phyloP scores from a whole-genome alignment of 176 grass and related monocot genomes.

The Carex kokanica region DNA sequence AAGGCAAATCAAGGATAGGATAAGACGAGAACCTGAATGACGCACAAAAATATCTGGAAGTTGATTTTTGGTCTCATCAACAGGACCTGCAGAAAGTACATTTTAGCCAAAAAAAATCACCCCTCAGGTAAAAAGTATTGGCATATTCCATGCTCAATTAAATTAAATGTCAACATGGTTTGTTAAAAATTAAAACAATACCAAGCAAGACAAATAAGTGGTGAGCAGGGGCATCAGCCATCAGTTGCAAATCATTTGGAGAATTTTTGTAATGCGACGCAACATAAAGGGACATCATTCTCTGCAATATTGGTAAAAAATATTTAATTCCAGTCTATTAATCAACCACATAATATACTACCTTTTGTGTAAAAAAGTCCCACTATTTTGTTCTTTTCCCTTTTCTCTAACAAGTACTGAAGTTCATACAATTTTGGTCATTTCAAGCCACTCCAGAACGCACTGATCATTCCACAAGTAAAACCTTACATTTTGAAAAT shows the following conservation, averaged over 20 bases:
- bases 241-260: slow-evolving; percentile 97
- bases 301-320: slow-evolving; percentile 51
- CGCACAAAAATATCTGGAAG: slow-evolving; percentile 98
- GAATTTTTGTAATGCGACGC: slow-evolving; percentile 99
- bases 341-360: neutral
- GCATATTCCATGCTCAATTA: neutral
- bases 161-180: neutral
- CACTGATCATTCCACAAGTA: neutral
- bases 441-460: neutral
- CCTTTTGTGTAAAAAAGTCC: neutral
- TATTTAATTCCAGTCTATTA: neutral
- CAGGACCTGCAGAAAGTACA: slow-evolving; percentile 52
- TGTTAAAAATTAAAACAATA: slow-evolving; percentile 35
- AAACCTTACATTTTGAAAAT: neutral
- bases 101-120: slow-evolving; percentile 8
- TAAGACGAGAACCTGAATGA: slow-evolving; percentile 60
- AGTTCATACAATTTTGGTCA: neutral
- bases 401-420: slow-evolving; percentile 22
- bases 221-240: slow-evolving; percentile 96
- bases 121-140: slow-evolving; percentile 17
- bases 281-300: slow-evolving; percentile 99
- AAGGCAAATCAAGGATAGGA: slow-evolving; percentile 22
- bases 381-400: neutral
- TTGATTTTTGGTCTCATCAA: slow-evolving; percentile 82
- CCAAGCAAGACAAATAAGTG: slow-evolving; percentile 97